These are phyloP conservation scores for Cucumis cinereus DNA, from an alignment of 306 rosid species.

Conservation along the genomic window DNA sequence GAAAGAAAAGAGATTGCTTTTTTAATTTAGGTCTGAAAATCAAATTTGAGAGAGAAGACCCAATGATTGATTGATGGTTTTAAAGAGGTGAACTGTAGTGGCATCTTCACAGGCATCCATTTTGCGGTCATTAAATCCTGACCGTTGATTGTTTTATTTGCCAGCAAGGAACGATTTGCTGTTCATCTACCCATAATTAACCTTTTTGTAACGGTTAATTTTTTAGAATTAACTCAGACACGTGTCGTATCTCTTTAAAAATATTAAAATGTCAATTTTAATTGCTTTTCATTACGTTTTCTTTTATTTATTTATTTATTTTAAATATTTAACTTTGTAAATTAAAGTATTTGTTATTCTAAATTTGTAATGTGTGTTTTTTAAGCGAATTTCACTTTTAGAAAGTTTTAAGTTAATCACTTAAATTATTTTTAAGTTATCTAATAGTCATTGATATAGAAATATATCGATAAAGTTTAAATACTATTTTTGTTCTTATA, in stretches of 20 bases:
- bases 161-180: slow-evolving; percentile 52
- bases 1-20: slow-evolving; percentile 22
- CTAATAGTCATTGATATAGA: too few species aligned
- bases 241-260: not conserved
- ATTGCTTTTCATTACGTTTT: too few species aligned
- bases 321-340: too few species aligned
- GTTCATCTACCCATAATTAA: not conserved
- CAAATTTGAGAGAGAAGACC: slow-evolving; percentile 14
- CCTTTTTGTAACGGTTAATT: not conserved
- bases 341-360: too few species aligned
- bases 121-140: slow-evolving; percentile 25
- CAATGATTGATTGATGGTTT: slow-evolving; percentile 27
- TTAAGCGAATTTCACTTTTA: too few species aligned
- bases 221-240: not conserved
- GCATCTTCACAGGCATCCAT: slow-evolving; percentile 31
- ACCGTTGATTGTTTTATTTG: slow-evolving; percentile 45
- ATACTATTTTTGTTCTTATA: too few species aligned
- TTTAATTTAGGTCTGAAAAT: slow-evolving; percentile 1
- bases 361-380: too few species aligned
- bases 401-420: too few species aligned
- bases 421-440: too few species aligned
- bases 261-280: not conserved
- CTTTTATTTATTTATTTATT: too few species aligned
- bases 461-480: too few species aligned
- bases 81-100: slow-evolving; percentile 26